These are phyloP conservation scores for Lachancea dasiensis DNA, from an alignment of 805 yeast species.

Conservation along the genomic window DNA sequence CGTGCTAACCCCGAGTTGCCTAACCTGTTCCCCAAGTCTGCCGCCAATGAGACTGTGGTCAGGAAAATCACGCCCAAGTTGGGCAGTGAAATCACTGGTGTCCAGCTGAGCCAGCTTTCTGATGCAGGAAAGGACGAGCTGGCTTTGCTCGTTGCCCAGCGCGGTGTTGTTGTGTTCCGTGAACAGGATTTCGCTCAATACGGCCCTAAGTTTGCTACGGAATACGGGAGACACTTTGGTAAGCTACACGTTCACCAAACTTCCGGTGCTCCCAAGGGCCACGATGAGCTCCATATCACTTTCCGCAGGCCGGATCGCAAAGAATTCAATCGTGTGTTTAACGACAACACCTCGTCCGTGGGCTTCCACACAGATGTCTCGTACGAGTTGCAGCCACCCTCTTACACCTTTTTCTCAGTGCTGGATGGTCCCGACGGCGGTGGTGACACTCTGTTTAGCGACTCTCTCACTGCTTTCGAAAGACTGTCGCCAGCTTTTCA, in stretches of 20 bases:
- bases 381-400: constrained; percentile 69
- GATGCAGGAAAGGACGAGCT: constrained; percentile 59
- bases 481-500: constrained; percentile 63
- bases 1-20: constrained; percentile 19
- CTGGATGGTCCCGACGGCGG: constrained; percentile 58
- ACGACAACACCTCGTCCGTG: constrained; percentile 19
- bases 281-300: constrained; percentile 57
- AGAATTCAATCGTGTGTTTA: constrained; percentile 29
- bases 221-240: constrained; percentile 62
- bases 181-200: constrained; percentile 57
- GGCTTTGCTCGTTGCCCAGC: constrained; percentile 59
- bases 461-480: constrained; percentile 62
- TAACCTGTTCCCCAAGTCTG: constrained; percentile 21
- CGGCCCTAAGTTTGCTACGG: constrained; percentile 42
- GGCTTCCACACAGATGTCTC: constrained; percentile 72
- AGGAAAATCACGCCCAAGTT: constrained; percentile 58
- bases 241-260: constrained; percentile 70
- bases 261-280: constrained; percentile 57
- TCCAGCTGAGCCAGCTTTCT: constrained; percentile 51
- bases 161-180: constrained; percentile 63
- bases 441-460: constrained; percentile 79
- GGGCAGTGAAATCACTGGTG: constrained; percentile 57
- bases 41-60: constrained; percentile 21
- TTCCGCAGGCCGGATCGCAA: constrained; percentile 42
- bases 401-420: constrained; percentile 59